phyloP scores from a whole-genome alignment of 306 rosid genomes.

The Corylus americana region DNA sequence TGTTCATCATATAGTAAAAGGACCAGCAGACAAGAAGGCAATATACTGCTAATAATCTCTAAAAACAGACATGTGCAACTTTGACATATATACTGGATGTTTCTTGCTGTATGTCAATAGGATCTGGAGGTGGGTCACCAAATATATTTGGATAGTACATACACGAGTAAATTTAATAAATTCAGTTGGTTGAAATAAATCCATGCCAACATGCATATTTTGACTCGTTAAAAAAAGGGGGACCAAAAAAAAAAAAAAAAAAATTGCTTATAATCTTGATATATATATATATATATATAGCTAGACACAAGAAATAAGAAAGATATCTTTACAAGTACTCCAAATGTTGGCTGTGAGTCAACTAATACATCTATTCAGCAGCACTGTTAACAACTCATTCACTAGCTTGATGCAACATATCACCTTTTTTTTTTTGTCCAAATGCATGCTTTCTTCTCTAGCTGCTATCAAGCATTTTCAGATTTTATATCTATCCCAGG shows the following conservation, averaged over 20 bases:
- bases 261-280: neutral
- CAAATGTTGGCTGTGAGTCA: neutral
- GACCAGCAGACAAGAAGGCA: slow-evolving; percentile 3
- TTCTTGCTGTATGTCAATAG: neutral
- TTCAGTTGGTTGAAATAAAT: neutral
- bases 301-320: neutral
- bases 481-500: too few species aligned
- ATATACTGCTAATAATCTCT: neutral
- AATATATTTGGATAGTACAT: neutral
- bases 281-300: neutral
- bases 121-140: slow-evolving; percentile 14
- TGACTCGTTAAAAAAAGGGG: neutral
- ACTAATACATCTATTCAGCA: slow-evolving; percentile 3
- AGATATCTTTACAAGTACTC: neutral
- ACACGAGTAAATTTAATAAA: neutral
- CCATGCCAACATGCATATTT: neutral
- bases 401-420: slow-evolving; percentile 13
- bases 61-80: slow-evolving; percentile 5
- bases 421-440: slow-evolving; percentile 18
- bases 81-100: neutral
- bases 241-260: too few species aligned
- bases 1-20: neutral
- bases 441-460: neutral
- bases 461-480: too few species aligned
- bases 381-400: neutral